Evolutionary conservation across 306 rosid genomes (phyloP).

Genomic region (Rosa persica): DNA sequence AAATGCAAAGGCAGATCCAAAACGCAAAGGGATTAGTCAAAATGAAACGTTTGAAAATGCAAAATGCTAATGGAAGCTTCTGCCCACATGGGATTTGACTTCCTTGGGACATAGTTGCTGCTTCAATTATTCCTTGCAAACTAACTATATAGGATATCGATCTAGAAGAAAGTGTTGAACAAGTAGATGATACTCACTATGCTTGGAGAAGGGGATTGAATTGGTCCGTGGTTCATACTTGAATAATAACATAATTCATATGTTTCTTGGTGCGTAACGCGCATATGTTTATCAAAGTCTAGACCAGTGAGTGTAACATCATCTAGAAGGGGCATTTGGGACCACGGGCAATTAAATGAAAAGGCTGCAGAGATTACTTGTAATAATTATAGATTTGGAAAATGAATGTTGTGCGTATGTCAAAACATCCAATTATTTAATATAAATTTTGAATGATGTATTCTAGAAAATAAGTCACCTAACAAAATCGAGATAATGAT

Average conservation of each 20-base stretch:
- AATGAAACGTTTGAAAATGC: constrained; percentile 31
- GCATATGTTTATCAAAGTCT: background rate
- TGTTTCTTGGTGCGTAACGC: background rate
- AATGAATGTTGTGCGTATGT: background rate
- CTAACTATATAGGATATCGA: background rate
- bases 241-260: background rate
- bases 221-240: background rate
- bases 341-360: background rate
- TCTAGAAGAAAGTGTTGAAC: constrained; percentile 3
- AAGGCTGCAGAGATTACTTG: background rate
- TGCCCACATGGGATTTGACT: constrained; percentile 37
- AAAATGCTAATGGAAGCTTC: constrained; percentile 49
- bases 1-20: constrained; percentile 36
- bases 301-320: background rate
- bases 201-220: constrained; percentile 12
- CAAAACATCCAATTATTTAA: no score
- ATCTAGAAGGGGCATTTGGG: constrained; percentile 7
- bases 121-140: background rate
- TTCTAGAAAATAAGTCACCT: no score
- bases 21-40: constrained; percentile 37
- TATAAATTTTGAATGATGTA: no score
- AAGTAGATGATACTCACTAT: background rate
- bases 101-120: constrained; percentile 28
- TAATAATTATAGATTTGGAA: background rate
- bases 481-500: no score